Percentiles rank a stretch among this genome's conserved stretches.
Evolutionary conservation across 2,329 filamentous ascomycete species (phyloP).

Genomic region (Calycina marina): DNA sequence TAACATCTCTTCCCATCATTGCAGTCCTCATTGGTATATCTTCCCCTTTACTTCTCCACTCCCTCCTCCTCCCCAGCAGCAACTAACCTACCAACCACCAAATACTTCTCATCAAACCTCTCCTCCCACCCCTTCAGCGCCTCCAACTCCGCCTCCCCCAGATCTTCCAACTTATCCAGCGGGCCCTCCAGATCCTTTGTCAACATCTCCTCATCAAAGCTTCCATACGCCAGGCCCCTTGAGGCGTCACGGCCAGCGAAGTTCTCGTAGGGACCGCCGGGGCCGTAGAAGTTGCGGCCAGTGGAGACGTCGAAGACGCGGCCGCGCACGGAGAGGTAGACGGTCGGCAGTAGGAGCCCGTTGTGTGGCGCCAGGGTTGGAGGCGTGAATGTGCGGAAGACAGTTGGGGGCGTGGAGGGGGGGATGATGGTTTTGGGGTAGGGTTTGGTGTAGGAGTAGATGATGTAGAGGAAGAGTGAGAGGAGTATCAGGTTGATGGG

Average conservation of each 20-base stretch:
- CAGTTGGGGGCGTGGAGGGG: constrained; percentile 38
- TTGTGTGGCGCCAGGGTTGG: constrained; percentile 75
- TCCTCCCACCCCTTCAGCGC: constrained; percentile 86
- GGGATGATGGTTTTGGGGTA: constrained; percentile 32
- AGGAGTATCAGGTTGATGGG: constrained; percentile 49
- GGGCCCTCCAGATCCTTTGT: constrained; percentile 80
- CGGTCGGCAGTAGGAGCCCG: constrained; percentile 56
- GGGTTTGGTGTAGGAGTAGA: constrained; percentile 34
- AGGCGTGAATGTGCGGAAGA: constrained; percentile 60
- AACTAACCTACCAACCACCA: constrained; percentile 82
- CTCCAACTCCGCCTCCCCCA: constrained; percentile 65
- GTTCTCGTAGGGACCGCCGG: constrained; percentile 87
- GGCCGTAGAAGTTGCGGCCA: constrained; percentile 90
- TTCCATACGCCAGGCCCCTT: constrained; percentile 74
- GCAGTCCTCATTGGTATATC: too few relatives aligned
- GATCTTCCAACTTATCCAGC: constrained; percentile 58
- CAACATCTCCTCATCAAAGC: constrained; percentile 91
- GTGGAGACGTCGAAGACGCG: constrained; percentile 79
- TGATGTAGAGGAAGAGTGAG: constrained; percentile 39
- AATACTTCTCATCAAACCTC: constrained; percentile 83
- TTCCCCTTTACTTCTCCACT: constrained; percentile 24
- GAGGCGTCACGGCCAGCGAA: constrained; percentile 89
- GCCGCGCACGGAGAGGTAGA: constrained; percentile 85
- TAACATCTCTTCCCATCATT: too few relatives aligned
- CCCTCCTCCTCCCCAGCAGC: constrained; percentile 39